A percentile compares a stretch with the other conserved stretches of the same genome.
phyloP scores from a whole-genome alignment of 1,284 basidiomycete species.

The Boletus coffeatus region DNA sequence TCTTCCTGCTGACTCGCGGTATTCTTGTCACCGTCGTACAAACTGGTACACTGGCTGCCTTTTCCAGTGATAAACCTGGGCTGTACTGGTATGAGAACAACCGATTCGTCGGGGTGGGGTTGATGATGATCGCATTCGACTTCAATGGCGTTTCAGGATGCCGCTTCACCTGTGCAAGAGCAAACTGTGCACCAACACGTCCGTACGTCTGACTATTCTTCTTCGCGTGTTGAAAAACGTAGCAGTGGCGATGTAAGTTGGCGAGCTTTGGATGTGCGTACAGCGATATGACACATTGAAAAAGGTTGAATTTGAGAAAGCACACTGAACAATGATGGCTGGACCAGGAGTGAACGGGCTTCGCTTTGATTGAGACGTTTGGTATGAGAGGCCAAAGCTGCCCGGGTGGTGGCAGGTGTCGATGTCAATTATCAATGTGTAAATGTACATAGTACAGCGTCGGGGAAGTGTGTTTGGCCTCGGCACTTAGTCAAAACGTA shows the following conservation, averaged over 20 bases:
- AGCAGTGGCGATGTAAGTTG: constrained; percentile 9
- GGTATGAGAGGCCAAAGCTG: constrained; percentile 2
- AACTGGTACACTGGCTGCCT: constrained; percentile 1
- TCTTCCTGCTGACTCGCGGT: constrained; percentile 14
- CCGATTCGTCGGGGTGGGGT: neutral
- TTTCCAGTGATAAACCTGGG: neutral
- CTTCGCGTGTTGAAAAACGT: neutral
- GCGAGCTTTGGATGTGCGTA: neutral
- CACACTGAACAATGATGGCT: constrained; percentile 2
- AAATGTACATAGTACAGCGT: too few species aligned
- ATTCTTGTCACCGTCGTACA: constrained; percentile 13
- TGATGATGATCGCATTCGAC: neutral
- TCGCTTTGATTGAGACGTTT: neutral
- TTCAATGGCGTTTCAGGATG: constrained; percentile 3
- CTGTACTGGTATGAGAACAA: constrained; percentile 10
- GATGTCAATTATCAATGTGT: neutral
- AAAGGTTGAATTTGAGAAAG: constrained; percentile 11
- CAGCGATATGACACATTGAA: neutral
- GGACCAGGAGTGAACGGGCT: neutral
- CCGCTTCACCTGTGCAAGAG: constrained; percentile 12
- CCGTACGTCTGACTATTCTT: constrained; percentile 1
- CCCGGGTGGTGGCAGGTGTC: neutral
- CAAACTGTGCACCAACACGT: constrained; percentile 11
- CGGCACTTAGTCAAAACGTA: too few species aligned
- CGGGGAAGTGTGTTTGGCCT: too few species aligned